Base-by-base conservation (phyloP, 495 filamentous ascomycete species). In the Neurospora sp. region DNA sequence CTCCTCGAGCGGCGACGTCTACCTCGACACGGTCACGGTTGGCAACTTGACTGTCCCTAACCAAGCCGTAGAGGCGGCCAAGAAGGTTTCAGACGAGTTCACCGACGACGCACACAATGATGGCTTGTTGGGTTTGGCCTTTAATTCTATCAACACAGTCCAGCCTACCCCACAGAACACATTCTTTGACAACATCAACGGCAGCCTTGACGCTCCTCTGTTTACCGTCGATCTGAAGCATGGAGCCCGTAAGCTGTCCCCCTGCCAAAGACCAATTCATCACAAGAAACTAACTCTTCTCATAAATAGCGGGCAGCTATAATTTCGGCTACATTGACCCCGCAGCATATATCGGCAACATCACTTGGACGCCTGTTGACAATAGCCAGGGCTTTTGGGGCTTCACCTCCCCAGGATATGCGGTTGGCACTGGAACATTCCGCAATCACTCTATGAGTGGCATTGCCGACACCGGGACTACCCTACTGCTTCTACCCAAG, bases 271-370 rank as follows among this genome's bases (percentile, higher is more conserved):
- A 37, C 4, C 6, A 7, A 39, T 8, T n/a, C 10, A 38, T 59
- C 31, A 14, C 0, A 7, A 39, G 22, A 27, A 12, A 27, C 38
- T 38, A 39, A 47, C 73, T 71, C 45, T 71, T 47, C n/a, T 44
- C 40, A 38, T 12, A 44, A 20, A 38, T 80, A 68, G 85, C 90
- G 27, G 93, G 93, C 20, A 83, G 77, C 71, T 93, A 91, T 80
- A 91, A 92, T 82, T 94, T 94, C 75, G 93, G 93, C 44, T 92
- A 80, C 82, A 89, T 93, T 74, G 89, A 94, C 81, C 73, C 75
- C 22, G 75, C 79, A 75, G 89, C 90, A 74, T 90, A 90, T 84
- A 89, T 82, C 20, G 90, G 91, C 73, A 77, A 78, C 42, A 85
- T 96, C 75, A 83, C 86, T 73, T 94, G 91, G 79, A 79, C 82